Base-by-base conservation (phyloP, 768 basidiomycete species). In the Leccinum disarticulatum region DNA sequence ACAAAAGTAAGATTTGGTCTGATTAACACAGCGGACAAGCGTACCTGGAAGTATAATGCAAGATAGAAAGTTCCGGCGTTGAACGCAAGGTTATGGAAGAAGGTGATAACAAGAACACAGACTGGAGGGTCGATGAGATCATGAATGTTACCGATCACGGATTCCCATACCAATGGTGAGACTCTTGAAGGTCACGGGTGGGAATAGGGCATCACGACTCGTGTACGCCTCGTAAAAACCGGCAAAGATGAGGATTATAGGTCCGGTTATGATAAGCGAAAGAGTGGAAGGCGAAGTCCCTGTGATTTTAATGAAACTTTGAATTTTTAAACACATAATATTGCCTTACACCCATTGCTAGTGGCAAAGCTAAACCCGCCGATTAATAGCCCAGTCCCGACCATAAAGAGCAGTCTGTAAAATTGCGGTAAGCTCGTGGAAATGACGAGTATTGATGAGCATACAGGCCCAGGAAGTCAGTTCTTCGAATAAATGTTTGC, bases 21-120 rank as follows among this genome's bases (percentile, higher is more conserved):
- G 33, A 57, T 52, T 17, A n/a, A 55, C 31, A 57, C 52, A 47
- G 53, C 10, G 46, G 55, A 55, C 51, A 36, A 55, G 31, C 77
- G 38, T 63, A 90, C 91, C 81, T 94, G 91, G 73, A 83, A 93
- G 72, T 85, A 93, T 25, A 93, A 73, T 0, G 91, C 89, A 50
- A 94, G 83, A 74, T 91, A 94, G 75, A 90, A 94, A 6, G 91
- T 93, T 52, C 90, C 91, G 33, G 91, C 83, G 63, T 84, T 93
- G 73, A 92, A 94, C 15, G 85, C 86, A 62, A 93, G 81, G 68
- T 91, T 91, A 71, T 93, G 92, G 56, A 93, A 79, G 76, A 93
- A 91, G 17, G 84, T 84, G 60, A 90, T 79, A 17, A 85, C 54
- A 33, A 93, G 82, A 50, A 90, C 79, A 58, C 81, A 80, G 61